phyloP scores from a whole-genome alignment of 2,329 filamentous ascomycete genomes.

The Aureobasidium subglaciale region DNA sequence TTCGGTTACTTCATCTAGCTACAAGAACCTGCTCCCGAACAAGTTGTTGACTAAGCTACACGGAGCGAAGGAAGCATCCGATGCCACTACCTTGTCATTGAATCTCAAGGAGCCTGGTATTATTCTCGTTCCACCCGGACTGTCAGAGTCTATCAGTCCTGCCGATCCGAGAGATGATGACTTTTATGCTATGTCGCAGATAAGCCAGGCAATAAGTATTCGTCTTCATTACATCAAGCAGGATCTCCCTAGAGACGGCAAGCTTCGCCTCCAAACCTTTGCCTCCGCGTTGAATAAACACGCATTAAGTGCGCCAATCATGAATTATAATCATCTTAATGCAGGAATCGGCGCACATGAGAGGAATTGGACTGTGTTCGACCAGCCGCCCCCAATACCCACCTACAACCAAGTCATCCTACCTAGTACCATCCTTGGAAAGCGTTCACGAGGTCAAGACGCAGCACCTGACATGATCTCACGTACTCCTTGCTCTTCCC shows the following conservation, averaged over 20 bases:
- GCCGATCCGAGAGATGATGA: not conserved
- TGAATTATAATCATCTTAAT: not conserved
- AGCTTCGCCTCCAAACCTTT: not conserved
- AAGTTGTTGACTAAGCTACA: not conserved
- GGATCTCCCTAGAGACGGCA: not conserved
- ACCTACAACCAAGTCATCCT: slow-evolving; percentile 5
- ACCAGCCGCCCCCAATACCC: not conserved
- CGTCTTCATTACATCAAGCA: not conserved
- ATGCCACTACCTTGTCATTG: not conserved
- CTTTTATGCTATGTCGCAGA: not conserved
- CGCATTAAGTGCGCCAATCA: not conserved
- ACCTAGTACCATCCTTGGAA: not conserved
- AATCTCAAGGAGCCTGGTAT: not conserved
- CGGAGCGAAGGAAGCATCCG: not conserved
- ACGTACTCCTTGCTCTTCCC: not conserved
- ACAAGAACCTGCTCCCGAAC: not conserved
- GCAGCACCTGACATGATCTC: not conserved
- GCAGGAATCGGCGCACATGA: slow-evolving; percentile 1
- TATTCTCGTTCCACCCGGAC: not conserved
- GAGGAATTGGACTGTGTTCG: not conserved
- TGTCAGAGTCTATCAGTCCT: not conserved
- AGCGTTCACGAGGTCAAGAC: not conserved
- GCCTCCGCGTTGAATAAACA: not conserved
- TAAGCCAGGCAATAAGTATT: not conserved
- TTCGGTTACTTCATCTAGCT: not conserved